Conservation (phyloP, 2,329 filamentous ascomycete species). For the Emericellopsis cladophorae region DNA sequence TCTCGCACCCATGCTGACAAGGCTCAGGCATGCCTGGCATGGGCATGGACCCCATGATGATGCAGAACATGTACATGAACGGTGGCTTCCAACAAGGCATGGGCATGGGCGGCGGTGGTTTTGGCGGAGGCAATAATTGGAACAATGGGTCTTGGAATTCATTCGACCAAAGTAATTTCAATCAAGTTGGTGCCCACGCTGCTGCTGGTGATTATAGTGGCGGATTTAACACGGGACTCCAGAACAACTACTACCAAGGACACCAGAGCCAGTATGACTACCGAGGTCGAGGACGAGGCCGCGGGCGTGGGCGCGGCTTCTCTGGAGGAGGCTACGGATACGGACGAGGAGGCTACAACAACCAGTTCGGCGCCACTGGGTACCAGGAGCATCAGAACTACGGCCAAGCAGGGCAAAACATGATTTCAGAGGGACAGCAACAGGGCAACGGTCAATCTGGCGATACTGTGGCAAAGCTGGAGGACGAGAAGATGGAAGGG, state of each 20-base stretch:
- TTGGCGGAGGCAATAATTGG: constrained; percentile 65
- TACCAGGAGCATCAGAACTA: constrained; percentile 20
- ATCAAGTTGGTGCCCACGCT: constrained; percentile 66
- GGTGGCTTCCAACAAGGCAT: constrained; percentile 66
- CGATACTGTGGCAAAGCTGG: constrained; percentile 1
- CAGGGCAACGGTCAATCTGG: constrained; percentile 4
- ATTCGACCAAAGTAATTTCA: constrained; percentile 79
- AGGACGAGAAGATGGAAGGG: not conserved
- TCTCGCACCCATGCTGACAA: not conserved
- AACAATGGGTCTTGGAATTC: constrained; percentile 69
- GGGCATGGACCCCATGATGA: constrained; percentile 71
- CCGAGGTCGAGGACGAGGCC: constrained; percentile 53
- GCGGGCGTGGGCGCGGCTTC: constrained; percentile 53
- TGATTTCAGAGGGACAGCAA: constrained; percentile 4
- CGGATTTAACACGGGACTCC: constrained; percentile 65
- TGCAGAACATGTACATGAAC: constrained; percentile 71
- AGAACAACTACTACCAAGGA: constrained; percentile 70
- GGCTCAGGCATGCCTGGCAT: constrained; percentile 43
- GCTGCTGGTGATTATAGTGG: constrained; percentile 63
- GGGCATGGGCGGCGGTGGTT: constrained; percentile 63
- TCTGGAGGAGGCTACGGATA: constrained; percentile 24
- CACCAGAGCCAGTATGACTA: constrained; percentile 69
- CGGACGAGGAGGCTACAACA: constrained; percentile 38
- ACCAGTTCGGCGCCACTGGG: constrained; percentile 24
- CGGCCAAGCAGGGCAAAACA: constrained; percentile 1